phyloP scores from a whole-genome alignment of 1,139 yeast species.

The Saccharomyces hybrid region DNA sequence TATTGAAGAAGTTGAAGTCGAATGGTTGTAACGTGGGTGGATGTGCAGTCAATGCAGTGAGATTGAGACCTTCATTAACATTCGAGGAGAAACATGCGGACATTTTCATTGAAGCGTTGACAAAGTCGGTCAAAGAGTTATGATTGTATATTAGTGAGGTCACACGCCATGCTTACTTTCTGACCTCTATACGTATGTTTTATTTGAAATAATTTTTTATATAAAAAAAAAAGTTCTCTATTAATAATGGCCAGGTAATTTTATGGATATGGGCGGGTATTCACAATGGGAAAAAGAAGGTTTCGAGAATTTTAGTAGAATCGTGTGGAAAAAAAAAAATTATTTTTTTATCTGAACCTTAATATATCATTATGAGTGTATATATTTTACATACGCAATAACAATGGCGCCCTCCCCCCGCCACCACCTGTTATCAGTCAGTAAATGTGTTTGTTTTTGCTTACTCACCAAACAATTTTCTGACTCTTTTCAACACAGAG shows the following conservation, averaged over 20 bases:
- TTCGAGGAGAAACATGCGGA: constrained; percentile 65
- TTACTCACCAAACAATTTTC: constrained; percentile 88
- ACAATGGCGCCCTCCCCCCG: not conserved
- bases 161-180: not conserved
- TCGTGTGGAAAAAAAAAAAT: not conserved
- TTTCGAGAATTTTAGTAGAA: not conserved
- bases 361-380: constrained; percentile 1
- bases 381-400: not conserved
- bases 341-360: not conserved
- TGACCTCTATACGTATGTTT: not conserved
- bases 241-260: not conserved
- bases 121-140: constrained; percentile 28
- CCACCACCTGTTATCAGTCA: not conserved
- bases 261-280: not conserved
- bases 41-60: constrained; percentile 56
- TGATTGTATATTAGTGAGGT: constrained; percentile 3
- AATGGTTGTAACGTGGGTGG: constrained; percentile 68
- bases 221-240: not conserved
- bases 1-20: constrained; percentile 43
- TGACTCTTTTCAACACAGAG: constrained; percentile 85
- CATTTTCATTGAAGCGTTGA: constrained; percentile 43
- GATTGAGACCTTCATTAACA: constrained; percentile 65
- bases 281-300: not conserved
- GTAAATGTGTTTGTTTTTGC: constrained; percentile 1
- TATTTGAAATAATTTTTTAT: not conserved